These are phyloP conservation scores for Samsoniella hepiali DNA, from an alignment of 2,329 filamentous ascomycete species.

Conservation along the genomic window DNA sequence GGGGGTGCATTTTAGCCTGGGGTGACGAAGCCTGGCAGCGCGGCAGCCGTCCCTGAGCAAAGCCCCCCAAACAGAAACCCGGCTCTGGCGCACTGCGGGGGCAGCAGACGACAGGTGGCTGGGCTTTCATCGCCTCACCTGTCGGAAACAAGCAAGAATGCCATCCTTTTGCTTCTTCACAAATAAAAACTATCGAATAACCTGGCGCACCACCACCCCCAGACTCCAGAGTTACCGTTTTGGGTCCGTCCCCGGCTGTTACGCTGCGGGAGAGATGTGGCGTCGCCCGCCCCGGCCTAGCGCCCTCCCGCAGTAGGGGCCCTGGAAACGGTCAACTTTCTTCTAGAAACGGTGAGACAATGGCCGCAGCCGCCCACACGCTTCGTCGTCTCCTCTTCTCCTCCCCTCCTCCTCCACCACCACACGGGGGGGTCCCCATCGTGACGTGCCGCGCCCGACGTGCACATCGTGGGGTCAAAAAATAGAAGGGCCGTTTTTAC, in stretches of 20 bases:
- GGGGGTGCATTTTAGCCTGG: neutral
- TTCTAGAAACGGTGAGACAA: conserved; percentile 16
- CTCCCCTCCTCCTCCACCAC: neutral
- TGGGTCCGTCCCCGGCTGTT: neutral
- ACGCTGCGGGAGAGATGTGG: conserved; percentile 14
- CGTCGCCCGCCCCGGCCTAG: conserved; percentile 3
- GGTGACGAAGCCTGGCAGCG: neutral
- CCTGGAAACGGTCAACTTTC: conserved; percentile 7
- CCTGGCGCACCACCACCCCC: neutral
- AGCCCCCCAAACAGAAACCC: too few species aligned
- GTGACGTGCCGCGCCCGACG: conserved; percentile 8
- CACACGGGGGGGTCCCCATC: conserved; percentile 10
- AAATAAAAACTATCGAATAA: neutral
- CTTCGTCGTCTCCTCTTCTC: neutral
- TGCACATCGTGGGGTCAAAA: conserved; percentile 17
- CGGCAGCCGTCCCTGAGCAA: too few species aligned
- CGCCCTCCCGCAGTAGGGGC: neutral
- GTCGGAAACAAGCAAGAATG: neutral
- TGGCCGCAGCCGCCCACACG: neutral
- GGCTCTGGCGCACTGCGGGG: too few species aligned
- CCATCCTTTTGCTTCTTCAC: too few species aligned
- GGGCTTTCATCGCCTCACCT: too few species aligned
- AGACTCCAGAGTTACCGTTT: neutral
- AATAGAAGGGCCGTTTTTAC: conserved; percentile 12
- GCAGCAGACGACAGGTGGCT: too few species aligned